Evolutionary conservation across 2,329 filamentous ascomycete species (phyloP), one percentile per base, ranked within the genome.

Genomic region (Cytospora piceae): DNA sequence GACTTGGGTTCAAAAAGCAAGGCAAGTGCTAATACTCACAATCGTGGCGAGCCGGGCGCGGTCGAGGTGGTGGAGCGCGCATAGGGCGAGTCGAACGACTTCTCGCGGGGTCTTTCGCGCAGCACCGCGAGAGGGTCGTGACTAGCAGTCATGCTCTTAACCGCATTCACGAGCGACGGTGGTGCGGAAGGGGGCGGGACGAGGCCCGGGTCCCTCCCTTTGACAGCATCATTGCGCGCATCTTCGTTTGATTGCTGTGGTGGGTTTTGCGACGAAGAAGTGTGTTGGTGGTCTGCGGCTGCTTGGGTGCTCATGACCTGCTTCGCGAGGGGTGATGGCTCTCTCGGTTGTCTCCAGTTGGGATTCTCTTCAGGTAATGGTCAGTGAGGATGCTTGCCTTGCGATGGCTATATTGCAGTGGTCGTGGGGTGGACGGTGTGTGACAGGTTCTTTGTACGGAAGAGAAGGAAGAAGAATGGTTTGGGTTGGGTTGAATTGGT

Each of bases 41-140:
- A 83, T 74, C 85, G 80, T 56, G 85, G 85, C 31, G 85, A 87
- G 39, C 77, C 83, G 49, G 85, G 84, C 17, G 85, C 85, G 49
- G 85, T 87, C 8, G 85, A 87, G 20, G 81, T 81, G 65, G 85
- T 80, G 73, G 85, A 87, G 68, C 83, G 81, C 63, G 83, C 80
- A 70, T 85, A 83, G 24, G 84, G 82, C 54, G 85, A 85, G 70
- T 85, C 84, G 61, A 84, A 83, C 46, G 74, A 66, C 60, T 73
- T 66, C 27, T 65, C 70, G 59, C 64, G 69, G 68, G 72, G 72
- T 56, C 74, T 73, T 49, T 75, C 73, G 68, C 73, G 73, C 52
- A 76, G 68, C 22, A 72, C 66, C 32, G 70, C 63, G 55, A 66
- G 68, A 61, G 69, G 69, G 61, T 80, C 80, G 69, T 79, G 72